phyloP scores from a whole-genome alignment of 1,284 basidiomycete species.

The Leccinum subfulvum region DNA sequence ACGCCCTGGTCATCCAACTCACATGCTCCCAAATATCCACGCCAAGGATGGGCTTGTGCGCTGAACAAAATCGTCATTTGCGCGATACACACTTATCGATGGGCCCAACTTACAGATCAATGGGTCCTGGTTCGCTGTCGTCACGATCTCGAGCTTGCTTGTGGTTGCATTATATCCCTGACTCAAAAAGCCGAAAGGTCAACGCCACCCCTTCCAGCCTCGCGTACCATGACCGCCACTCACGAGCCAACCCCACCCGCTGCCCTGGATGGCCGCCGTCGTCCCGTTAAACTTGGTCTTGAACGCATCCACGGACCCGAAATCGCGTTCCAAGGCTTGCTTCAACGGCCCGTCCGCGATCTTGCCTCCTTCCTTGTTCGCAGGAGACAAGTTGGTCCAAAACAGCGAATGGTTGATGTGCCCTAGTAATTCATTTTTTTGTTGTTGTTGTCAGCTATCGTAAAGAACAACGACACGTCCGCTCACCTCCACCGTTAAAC shows the following conservation, averaged over 20 bases:
- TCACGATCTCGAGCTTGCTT: slow-evolving; percentile 84
- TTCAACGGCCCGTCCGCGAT: slow-evolving; percentile 75
- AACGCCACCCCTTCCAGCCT: background rate
- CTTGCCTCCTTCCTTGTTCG: slow-evolving; percentile 60
- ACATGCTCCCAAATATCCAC: slow-evolving; percentile 97
- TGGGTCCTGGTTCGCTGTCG: slow-evolving; percentile 97
- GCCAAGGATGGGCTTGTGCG: slow-evolving; percentile 88
- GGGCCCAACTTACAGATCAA: slow-evolving; percentile 57
- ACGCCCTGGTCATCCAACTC: slow-evolving; percentile 29
- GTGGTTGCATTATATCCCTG: slow-evolving; percentile 72
- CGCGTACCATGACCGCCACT: slow-evolving; percentile 22
- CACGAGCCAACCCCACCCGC: slow-evolving; percentile 97
- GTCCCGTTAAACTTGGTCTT: slow-evolving; percentile 83
- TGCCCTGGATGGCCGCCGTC: slow-evolving; percentile 95
- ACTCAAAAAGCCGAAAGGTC: slow-evolving; percentile 45
- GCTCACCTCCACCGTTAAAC: slow-evolving; percentile 86
- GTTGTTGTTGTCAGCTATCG: background rate
- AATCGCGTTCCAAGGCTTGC: slow-evolving; percentile 79
- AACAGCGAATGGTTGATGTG: slow-evolving; percentile 94
- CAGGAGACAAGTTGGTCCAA: slow-evolving; percentile 92
- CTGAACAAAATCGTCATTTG: slow-evolving; percentile 36
- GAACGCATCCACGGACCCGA: slow-evolving; percentile 83
- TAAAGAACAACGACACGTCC: background rate
- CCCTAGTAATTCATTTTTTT: slow-evolving; percentile 42
- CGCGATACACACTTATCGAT: background rate